Percentiles rank a stretch among this genome's conserved stretches.
These are phyloP conservation scores for Diaporthe caulivora DNA, from an alignment of 2,329 filamentous ascomycete species.

Conservation along the genomic window DNA sequence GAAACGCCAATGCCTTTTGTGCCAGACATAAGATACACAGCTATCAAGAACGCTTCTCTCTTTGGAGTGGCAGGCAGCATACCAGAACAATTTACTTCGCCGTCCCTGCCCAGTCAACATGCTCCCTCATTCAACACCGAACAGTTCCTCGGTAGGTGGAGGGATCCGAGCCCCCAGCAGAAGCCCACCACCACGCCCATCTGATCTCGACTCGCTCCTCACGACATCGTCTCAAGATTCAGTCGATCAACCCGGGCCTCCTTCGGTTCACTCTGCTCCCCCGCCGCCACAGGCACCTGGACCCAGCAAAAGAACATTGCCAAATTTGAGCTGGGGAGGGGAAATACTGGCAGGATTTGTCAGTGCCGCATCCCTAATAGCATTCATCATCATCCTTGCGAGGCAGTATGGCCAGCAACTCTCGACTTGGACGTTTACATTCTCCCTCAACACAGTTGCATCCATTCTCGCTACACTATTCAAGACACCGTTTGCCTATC, in stretches of 20 bases:
- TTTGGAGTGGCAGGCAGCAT: no score
- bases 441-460: neutral
- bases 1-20: no score
- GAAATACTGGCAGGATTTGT: neutral
- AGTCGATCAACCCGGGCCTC: neutral
- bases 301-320: neutral
- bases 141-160: neutral
- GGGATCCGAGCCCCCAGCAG: neutral
- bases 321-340: neutral
- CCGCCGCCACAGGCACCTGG: neutral
- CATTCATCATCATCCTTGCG: neutral
- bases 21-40: no score
- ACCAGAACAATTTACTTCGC: no score
- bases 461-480: neutral
- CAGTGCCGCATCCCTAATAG: neutral
- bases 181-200: neutral
- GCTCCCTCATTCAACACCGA: neutral
- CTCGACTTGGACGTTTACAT: neutral
- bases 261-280: neutral
- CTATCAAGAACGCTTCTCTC: no score
- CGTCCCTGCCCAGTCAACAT: no score
- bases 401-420: neutral
- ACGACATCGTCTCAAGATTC: neutral
- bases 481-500: neutral
- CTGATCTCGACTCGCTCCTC: neutral